Percentiles rank a stretch among this genome's conserved stretches.
These are phyloP conservation scores for Aureobasidium subglaciale DNA, from an alignment of 2,329 filamentous ascomycete genomes.

Conservation along the genomic window DNA sequence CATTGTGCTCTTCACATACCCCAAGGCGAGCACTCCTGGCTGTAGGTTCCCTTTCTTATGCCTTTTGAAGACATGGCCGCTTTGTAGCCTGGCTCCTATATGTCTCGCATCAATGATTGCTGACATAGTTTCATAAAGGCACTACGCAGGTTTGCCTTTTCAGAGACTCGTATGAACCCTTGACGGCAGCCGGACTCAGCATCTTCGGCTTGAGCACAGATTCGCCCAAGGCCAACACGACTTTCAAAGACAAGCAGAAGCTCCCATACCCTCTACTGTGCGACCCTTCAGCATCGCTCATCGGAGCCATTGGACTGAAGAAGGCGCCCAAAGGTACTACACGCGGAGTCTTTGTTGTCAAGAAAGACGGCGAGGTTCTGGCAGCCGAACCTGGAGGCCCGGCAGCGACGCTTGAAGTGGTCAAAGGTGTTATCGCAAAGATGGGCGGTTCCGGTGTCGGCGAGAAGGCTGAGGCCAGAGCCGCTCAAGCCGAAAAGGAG, in stretches of 20 bases:
- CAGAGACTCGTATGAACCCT: conserved; percentile 70
- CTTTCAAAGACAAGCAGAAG: conserved; percentile 85
- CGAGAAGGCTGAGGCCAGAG: conserved; percentile 30
- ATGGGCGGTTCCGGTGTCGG: conserved; percentile 28
- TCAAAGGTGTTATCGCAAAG: conserved; percentile 61
- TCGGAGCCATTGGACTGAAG: conserved; percentile 80
- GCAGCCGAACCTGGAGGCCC: conserved; percentile 69
- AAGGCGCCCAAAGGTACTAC: conserved; percentile 74
- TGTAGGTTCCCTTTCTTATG: conserved; percentile 56
- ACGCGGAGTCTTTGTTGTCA: conserved; percentile 79
- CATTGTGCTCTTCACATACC: conserved; percentile 91
- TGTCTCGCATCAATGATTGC: background rate
- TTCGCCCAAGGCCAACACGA: conserved; percentile 83
- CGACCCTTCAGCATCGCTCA: conserved; percentile 67
- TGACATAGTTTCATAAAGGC: conserved; percentile 46
- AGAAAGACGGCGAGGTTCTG: conserved; percentile 63
- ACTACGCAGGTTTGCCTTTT: conserved; percentile 91
- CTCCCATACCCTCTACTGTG: conserved; percentile 84
- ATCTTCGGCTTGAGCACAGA: conserved; percentile 90
- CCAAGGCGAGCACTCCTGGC: conserved; percentile 86
- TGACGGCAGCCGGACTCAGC: conserved; percentile 71
- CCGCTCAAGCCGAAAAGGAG: conserved; percentile 21
- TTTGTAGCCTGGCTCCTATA: background rate
- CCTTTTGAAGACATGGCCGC: background rate
- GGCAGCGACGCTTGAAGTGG: conserved; percentile 67